Evolutionary conservation across 331 rosid genomes (phyloP).

Genomic region (Malus hybrid): DNA sequence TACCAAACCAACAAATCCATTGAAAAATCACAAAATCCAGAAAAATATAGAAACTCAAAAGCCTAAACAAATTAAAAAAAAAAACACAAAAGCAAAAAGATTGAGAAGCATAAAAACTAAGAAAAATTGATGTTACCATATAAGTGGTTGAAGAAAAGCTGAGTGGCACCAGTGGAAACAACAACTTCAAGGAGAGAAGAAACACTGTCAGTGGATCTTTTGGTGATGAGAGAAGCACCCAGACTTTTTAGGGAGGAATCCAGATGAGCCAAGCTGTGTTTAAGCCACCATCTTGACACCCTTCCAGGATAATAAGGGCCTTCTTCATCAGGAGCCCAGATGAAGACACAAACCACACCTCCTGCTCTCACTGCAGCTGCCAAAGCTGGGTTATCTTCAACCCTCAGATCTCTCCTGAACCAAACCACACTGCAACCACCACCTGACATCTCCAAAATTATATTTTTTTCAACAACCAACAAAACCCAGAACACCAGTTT

Average conservation of each 20-base stretch:
- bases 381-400: conserved; percentile 85
- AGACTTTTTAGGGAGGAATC: conserved; percentile 68
- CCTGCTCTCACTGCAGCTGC: conserved; percentile 81
- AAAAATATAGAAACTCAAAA: neutral
- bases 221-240: conserved; percentile 68
- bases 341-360: conserved; percentile 65
- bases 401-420: conserved; percentile 97
- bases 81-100: neutral
- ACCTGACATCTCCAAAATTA: conserved; percentile 55
- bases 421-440: conserved; percentile 91
- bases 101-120: neutral
- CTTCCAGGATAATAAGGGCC: conserved; percentile 78
- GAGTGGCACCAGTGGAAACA: conserved; percentile 78
- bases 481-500: conserved; percentile 1
- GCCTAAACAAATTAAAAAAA: neutral
- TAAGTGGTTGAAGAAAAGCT: conserved; percentile 77
- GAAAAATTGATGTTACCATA: conserved; percentile 32
- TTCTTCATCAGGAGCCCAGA: conserved; percentile 96
- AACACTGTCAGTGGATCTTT: conserved; percentile 60
- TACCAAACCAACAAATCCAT: conserved; percentile 1
- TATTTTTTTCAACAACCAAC: conserved; percentile 5
- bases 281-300: conserved; percentile 97
- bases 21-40: neutral
- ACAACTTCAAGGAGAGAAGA: conserved; percentile 73
- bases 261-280: conserved; percentile 73